Evolutionary conservation across 2,329 filamentous ascomycete species (phyloP).

Genomic region (Didymella exigua): DNA sequence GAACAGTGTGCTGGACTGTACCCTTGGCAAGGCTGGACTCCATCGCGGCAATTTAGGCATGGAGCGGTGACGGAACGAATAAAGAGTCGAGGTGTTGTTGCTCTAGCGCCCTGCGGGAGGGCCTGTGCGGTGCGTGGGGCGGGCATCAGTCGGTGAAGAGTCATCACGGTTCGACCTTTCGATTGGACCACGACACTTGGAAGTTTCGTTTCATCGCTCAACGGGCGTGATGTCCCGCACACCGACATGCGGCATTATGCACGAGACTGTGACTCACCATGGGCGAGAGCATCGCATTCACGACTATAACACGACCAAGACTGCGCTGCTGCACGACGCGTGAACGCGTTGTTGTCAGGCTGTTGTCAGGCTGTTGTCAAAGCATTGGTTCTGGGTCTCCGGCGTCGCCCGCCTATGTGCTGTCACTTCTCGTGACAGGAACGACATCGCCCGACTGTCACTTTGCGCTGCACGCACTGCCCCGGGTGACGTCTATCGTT

Average conservation of each 20-base stretch:
- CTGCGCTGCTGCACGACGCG: constrained; percentile 35
- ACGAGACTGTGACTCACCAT: constrained; percentile 45
- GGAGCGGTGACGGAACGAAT: constrained; percentile 37
- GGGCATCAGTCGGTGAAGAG: constrained; percentile 34
- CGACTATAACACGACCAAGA: constrained; percentile 48
- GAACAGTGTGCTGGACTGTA: not conserved
- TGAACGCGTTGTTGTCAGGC: constrained; percentile 38
- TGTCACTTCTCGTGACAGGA: constrained; percentile 15
- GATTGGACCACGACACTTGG: constrained; percentile 40
- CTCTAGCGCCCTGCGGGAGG: constrained; percentile 37
- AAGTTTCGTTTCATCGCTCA: constrained; percentile 43
- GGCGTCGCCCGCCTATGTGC: constrained; percentile 36
- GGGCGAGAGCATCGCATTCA: constrained; percentile 35
- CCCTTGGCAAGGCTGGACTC: constrained; percentile 13
- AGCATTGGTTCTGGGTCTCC: constrained; percentile 35
- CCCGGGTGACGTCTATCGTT: constrained; percentile 8
- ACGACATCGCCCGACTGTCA: constrained; percentile 31
- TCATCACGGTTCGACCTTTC: constrained; percentile 32
- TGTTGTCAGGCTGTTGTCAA: constrained; percentile 7
- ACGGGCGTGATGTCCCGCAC: constrained; percentile 26
- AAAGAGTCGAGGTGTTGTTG: constrained; percentile 34
- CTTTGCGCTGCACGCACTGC: constrained; percentile 23
- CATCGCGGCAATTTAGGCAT: constrained; percentile 40
- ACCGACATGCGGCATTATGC: constrained; percentile 28
- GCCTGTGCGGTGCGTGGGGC: constrained; percentile 24